phyloP scores from a whole-genome alignment of 2,329 filamentous ascomycete genomes.

The Madurella fahalii region DNA sequence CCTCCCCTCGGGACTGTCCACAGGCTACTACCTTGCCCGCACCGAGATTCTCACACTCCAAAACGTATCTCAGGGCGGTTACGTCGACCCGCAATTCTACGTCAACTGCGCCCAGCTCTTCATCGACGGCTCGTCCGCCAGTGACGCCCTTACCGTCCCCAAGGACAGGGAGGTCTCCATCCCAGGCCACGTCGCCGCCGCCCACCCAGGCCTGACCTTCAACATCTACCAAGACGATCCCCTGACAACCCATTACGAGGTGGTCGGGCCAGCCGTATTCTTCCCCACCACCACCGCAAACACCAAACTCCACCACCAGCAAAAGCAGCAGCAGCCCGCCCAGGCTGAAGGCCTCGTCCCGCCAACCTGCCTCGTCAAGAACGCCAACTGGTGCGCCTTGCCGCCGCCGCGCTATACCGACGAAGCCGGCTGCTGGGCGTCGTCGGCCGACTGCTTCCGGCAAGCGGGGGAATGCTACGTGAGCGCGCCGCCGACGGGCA shows the following conservation, averaged over 20 bases:
- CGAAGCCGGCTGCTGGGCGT: constrained; percentile 57
- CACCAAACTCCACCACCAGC: not conserved
- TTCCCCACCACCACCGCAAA: constrained; percentile 30
- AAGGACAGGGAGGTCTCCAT: constrained; percentile 54
- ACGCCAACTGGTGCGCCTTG: constrained; percentile 68
- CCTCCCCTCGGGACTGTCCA: constrained; percentile 57
- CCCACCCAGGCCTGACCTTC: constrained; percentile 55
- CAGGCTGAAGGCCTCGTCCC: constrained; percentile 48
- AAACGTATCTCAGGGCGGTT: constrained; percentile 41
- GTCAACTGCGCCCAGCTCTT: constrained; percentile 68
- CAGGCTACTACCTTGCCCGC: constrained; percentile 67
- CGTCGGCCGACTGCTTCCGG: constrained; percentile 52
- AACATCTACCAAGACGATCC: constrained; percentile 55
- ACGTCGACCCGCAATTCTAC: constrained; percentile 67
- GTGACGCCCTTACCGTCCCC: constrained; percentile 45
- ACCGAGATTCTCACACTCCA: constrained; percentile 68
- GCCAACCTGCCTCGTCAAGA: constrained; percentile 55
- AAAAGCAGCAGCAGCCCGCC: constrained; percentile 10
- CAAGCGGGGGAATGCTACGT: constrained; percentile 59
- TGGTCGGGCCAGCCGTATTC: constrained; percentile 56
- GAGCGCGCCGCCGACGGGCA: constrained; percentile 55
- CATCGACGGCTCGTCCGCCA: constrained; percentile 43
- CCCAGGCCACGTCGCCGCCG: constrained; percentile 58
- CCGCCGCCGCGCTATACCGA: constrained; percentile 55
- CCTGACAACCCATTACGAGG: constrained; percentile 51